These are phyloP conservation scores for Dichotomocladium elegans DNA, from an alignment of 371 early-diverging fungal genomes.

Conservation along the genomic window DNA sequence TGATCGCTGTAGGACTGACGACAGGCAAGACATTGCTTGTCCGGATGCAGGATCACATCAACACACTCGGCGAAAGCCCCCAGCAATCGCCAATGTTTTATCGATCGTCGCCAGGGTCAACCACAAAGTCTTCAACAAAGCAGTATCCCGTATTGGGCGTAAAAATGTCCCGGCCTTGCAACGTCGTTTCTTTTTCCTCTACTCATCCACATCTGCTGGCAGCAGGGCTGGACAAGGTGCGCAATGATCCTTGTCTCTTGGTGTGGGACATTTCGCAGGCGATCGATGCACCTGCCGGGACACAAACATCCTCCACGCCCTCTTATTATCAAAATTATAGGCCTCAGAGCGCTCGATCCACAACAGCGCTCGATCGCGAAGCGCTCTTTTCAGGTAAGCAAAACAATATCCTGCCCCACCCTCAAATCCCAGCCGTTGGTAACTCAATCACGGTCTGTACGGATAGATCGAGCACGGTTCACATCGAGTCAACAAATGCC, in stretches of 20 bases:
- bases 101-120: not conserved
- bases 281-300: constrained; percentile 27
- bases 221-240: constrained; percentile 71
- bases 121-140: constrained; percentile 13
- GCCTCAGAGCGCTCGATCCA: not conserved
- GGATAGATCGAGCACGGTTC: not conserved
- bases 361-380: not conserved
- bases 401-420: too few species aligned
- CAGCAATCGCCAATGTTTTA: constrained; percentile 9
- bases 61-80: constrained; percentile 12
- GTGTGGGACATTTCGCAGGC: constrained; percentile 75
- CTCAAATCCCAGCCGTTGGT: too few species aligned
- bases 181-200: constrained; percentile 68
- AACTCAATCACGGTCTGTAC: too few species aligned
- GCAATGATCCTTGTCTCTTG: constrained; percentile 68
- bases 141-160: constrained; percentile 53
- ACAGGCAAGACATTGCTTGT: constrained; percentile 66
- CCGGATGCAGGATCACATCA: constrained; percentile 48
- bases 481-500: too few species aligned
- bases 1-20: constrained; percentile 69
- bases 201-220: constrained; percentile 59
- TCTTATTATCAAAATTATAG: too few species aligned
- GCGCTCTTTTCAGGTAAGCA: not conserved
- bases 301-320: constrained; percentile 21
- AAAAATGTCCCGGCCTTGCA: constrained; percentile 66